A percentile compares a stretch with the other conserved stretches of the same genome.
Evolutionary conservation across 1,284 basidiomycete species (phyloP).

Genomic region (Paramarasmius palmivorus): DNA sequence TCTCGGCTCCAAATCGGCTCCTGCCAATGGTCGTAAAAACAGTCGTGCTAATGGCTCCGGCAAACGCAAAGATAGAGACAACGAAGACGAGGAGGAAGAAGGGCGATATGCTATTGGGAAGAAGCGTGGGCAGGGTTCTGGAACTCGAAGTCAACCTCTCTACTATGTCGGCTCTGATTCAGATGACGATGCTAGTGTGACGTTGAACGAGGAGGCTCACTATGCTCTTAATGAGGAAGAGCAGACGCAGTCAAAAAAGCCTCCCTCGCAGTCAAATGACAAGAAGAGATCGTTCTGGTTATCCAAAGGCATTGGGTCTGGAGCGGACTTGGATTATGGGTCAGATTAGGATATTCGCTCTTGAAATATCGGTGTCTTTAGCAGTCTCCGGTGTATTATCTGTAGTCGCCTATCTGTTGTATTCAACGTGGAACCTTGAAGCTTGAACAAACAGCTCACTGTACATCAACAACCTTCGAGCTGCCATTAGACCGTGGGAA

Average conservation of each 20-base stretch:
- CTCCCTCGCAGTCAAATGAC: slow-evolving; percentile 16
- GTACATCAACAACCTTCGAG: too few relatives aligned
- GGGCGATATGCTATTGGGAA: slow-evolving; percentile 55
- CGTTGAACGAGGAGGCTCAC: slow-evolving; percentile 32
- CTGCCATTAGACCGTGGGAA: too few relatives aligned
- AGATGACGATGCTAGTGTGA: slow-evolving; percentile 36
- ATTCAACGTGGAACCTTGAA: too few relatives aligned
- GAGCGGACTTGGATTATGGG: background rate
- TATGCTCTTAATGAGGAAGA: slow-evolving; percentile 27
- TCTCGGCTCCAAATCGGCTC: background rate
- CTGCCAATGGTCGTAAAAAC: background rate
- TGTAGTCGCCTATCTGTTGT: too few relatives aligned
- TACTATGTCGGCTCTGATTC: slow-evolving; percentile 51
- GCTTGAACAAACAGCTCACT: too few relatives aligned
- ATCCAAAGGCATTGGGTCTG: slow-evolving; percentile 37
- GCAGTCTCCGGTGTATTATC: too few relatives aligned
- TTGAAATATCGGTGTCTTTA: too few relatives aligned
- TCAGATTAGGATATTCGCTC: background rate
- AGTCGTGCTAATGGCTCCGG: slow-evolving; percentile 5
- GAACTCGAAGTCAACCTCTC: slow-evolving; percentile 26
- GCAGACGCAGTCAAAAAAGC: slow-evolving; percentile 9
- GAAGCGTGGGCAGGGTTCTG: slow-evolving; percentile 38
- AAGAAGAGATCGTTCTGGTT: slow-evolving; percentile 46
- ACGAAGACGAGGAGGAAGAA: slow-evolving; percentile 40
- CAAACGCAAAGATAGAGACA: slow-evolving; percentile 7